phyloP scores from a whole-genome alignment of 2,329 filamentous ascomycete genomes.

The Dactylellina leptospora region DNA sequence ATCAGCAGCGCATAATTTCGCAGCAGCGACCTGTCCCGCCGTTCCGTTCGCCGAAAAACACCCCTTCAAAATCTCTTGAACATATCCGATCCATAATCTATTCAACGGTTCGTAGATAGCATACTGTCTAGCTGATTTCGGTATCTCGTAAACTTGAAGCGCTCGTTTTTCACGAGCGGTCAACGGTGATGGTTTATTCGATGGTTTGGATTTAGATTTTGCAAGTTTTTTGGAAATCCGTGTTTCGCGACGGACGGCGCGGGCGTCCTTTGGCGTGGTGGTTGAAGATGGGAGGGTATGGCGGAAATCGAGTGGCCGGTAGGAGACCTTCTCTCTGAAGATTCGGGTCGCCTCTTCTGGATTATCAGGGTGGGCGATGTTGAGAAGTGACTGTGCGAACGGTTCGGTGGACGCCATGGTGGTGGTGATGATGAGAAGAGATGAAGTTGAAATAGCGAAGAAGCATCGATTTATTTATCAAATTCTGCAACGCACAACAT shows the following conservation, averaged over 20 bases:
- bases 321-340: slow-evolving; percentile 67
- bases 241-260: slow-evolving; percentile 66
- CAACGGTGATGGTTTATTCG: slow-evolving; percentile 71
- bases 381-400: slow-evolving; percentile 72
- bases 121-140: slow-evolving; percentile 74
- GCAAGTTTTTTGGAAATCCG: slow-evolving; percentile 63
- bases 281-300: slow-evolving; percentile 62
- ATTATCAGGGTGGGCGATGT: slow-evolving; percentile 79
- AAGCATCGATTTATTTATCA: no score
- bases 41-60: slow-evolving; percentile 65
- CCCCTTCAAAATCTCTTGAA: slow-evolving; percentile 78
- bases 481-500: no score
- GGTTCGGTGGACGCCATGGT: slow-evolving; percentile 55
- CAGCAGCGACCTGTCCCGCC: slow-evolving; percentile 62
- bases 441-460: background rate
- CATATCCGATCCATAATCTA: slow-evolving; percentile 82
- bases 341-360: slow-evolving; percentile 68
- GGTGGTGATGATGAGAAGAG: background rate
- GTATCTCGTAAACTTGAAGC: slow-evolving; percentile 77
- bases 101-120: slow-evolving; percentile 80
- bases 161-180: slow-evolving; percentile 80
- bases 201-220: slow-evolving; percentile 57
- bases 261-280: slow-evolving; percentile 63
- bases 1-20: slow-evolving; percentile 84
- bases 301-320: slow-evolving; percentile 63